phyloP scores from a whole-genome alignment of 2,329 filamentous ascomycete genomes.

The Aspergillus candidus region DNA sequence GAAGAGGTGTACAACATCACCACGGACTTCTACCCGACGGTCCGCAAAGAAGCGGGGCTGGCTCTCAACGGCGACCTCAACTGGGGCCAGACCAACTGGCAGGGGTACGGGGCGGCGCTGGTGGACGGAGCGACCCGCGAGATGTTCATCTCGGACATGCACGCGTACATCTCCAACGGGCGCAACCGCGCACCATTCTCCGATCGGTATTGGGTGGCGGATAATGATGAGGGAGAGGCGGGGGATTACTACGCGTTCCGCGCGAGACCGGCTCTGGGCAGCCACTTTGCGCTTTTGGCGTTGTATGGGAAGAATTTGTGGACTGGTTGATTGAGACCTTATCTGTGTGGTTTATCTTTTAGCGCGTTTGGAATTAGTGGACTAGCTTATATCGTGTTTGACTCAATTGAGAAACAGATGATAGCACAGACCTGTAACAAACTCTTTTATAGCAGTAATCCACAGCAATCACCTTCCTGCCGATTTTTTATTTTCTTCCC shows the following conservation, averaged over 20 bases:
- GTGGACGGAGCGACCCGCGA: conserved; percentile 16
- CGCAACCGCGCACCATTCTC: conserved; percentile 32
- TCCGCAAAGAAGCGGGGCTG: conserved; percentile 26
- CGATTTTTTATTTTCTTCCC: no score
- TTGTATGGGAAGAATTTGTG: conserved; percentile 19
- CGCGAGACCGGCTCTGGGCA: conserved; percentile 31
- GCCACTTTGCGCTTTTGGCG: conserved; percentile 33
- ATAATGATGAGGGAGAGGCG: conserved; percentile 13
- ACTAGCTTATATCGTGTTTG: no score
- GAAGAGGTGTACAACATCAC: conserved; percentile 29
- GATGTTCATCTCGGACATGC: conserved; percentile 27
- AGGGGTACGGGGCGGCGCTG: conserved; percentile 29
- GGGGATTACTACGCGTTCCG: conserved; percentile 21
- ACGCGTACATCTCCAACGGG: conserved; percentile 29
- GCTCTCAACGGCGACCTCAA: conserved; percentile 27
- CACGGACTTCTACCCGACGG: conserved; percentile 27
- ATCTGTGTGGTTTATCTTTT: neutral
- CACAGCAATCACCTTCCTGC: no score
- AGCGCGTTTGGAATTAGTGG: neutral
- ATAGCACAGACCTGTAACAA: no score
- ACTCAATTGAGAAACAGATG: no score
- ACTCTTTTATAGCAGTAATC: no score
- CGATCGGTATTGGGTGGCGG: conserved; percentile 30
- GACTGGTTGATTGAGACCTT: neutral
- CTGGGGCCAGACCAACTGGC: conserved; percentile 38